phyloP scores from a whole-genome alignment of 371 early-diverging fungal genomes.

The Rhizopus microsporus region DNA sequence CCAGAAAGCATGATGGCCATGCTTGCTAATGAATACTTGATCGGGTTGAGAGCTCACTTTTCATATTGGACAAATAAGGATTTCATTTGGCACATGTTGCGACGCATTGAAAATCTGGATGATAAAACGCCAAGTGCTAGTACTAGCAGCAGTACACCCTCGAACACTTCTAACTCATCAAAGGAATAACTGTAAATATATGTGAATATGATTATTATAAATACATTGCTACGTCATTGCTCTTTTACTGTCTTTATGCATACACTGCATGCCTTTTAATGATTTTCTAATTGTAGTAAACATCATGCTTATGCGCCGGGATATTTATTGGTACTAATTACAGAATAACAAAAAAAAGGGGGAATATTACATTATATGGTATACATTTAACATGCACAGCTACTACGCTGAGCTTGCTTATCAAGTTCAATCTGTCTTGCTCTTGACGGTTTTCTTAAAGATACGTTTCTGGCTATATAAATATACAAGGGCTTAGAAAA shows the following conservation, averaged over 20 bases:
- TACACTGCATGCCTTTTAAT: too few species aligned
- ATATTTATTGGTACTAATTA: background rate
- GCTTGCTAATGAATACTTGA: constrained; percentile 55
- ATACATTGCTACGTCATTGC: too few species aligned
- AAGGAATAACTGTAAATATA: too few species aligned
- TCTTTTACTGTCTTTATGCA: too few species aligned
- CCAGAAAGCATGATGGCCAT: constrained; percentile 54
- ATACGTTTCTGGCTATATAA: background rate
- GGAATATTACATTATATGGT: background rate
- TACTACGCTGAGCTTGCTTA: background rate
- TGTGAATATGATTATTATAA: too few species aligned
- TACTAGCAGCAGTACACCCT: too few species aligned
- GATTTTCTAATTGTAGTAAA: too few species aligned
- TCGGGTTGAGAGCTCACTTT: constrained; percentile 52
- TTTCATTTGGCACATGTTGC: constrained; percentile 50
- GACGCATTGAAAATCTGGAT: constrained; percentile 34
- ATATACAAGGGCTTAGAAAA: background rate
- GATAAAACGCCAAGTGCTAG: background rate
- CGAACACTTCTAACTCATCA: too few species aligned
- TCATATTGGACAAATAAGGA: constrained; percentile 59
- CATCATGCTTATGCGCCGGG: too few species aligned
- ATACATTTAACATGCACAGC: background rate
- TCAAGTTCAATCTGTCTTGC: background rate
- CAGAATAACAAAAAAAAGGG: background rate
- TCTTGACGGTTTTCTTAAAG: background rate